Conservation (phyloP, 2,329 filamentous ascomycete genomes). For the Paramyrothecium roridum region DNA sequence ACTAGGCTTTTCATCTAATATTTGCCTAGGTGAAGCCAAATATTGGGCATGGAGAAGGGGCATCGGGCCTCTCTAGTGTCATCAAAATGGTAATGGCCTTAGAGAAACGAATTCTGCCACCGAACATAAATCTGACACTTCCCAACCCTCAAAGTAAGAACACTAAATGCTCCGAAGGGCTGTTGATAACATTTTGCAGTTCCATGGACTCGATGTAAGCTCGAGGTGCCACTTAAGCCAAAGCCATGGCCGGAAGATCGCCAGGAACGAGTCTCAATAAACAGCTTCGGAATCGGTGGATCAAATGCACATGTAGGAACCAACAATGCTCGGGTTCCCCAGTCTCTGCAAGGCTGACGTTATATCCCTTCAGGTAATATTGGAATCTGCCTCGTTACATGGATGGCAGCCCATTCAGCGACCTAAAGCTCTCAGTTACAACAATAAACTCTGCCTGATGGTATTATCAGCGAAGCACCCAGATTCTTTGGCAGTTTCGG, state of each 20-base stretch:
- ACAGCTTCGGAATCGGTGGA: slow-evolving; percentile 40
- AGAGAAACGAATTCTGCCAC: slow-evolving; percentile 17
- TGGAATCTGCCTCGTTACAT: neutral
- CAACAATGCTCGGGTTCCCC: neutral
- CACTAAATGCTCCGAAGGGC: neutral
- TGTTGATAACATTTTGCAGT: slow-evolving; percentile 2
- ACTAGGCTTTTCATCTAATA: too few relatives aligned
- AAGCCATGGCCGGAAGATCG: slow-evolving; percentile 31
- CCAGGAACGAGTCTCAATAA: slow-evolving; percentile 39
- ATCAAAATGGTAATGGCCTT: slow-evolving; percentile 23
- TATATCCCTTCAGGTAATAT: slow-evolving; percentile 11
- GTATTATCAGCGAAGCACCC: neutral
- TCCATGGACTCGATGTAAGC: slow-evolving; percentile 14
- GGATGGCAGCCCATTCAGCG: neutral
- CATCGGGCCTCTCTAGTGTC: slow-evolving; percentile 18
- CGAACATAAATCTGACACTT: slow-evolving; percentile 14
- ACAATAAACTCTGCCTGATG: neutral
- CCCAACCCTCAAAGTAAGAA: slow-evolving; percentile 19
- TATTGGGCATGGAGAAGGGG: slow-evolving; percentile 24
- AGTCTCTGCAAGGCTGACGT: slow-evolving; percentile 14
- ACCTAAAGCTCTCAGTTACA: neutral
- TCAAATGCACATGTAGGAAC: slow-evolving; percentile 35
- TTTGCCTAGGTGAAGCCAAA: slow-evolving; percentile 9
- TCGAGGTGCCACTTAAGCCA: slow-evolving; percentile 23
- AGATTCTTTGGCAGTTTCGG: neutral